These are phyloP conservation scores for Irpex lacteus DNA, from an alignment of 1,284 basidiomycete genomes.

Conservation along the genomic window DNA sequence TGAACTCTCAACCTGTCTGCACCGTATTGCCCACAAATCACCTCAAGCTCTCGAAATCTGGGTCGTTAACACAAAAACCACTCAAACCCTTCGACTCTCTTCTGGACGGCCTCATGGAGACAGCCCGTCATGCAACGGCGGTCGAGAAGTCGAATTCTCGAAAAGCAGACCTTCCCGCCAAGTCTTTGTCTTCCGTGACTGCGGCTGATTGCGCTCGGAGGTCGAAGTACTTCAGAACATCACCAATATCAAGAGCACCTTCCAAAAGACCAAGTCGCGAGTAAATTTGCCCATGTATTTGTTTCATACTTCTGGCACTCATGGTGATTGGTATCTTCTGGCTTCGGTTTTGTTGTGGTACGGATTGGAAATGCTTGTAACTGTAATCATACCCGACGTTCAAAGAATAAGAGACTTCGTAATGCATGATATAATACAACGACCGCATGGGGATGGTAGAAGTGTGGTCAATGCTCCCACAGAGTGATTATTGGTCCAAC, in stretches of 20 bases:
- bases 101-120: slow-evolving; percentile 14
- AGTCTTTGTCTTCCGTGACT: not conserved
- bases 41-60: not conserved
- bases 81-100: slow-evolving; percentile 12
- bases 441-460: no score
- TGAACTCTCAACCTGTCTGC: not conserved
- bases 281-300: no score
- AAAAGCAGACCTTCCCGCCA: not conserved
- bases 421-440: no score
- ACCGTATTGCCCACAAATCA: not conserved
- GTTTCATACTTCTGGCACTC: no score
- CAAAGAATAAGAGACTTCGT: no score
- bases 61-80: not conserved
- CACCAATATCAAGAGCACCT: not conserved
- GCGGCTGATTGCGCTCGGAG: not conserved
- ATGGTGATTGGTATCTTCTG: not conserved
- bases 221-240: not conserved
- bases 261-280: no score
- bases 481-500: no score
- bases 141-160: not conserved
- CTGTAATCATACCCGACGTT: not conserved
- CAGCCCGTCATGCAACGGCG: slow-evolving; percentile 16
- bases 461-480: no score
- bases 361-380: not conserved
- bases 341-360: not conserved